Base-by-base conservation (phyloP, 2,329 filamentous ascomycete genomes). In the Pseudogymnoascus sp. region DNA sequence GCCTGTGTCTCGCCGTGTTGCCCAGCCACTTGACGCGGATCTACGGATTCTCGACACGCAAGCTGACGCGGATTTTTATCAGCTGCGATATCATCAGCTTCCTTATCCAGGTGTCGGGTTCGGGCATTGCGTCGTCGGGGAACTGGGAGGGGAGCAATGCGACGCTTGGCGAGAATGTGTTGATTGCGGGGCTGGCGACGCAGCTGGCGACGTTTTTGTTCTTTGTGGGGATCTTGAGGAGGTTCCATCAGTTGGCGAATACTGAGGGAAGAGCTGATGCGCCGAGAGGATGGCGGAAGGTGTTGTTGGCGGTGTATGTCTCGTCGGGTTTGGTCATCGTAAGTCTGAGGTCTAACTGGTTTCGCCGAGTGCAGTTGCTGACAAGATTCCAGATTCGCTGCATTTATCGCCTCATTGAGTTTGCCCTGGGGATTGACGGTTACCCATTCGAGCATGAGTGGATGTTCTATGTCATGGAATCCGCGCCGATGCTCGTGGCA, bases 401-500 rank as follows among this genome's bases (percentile, higher is more conserved):
- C n/a, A 75, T 83, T 28, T 84, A 81, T 65, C 78, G 81, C n/a
- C 77, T 81, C 3, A 75, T 81, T 60, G 81, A 84, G 67, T 83
- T 83, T 65, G 77, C 79, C 0, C 75, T 81, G 37, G 81, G 81
- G 0, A 79, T 79, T n/a, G 72, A 81, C 6, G 76, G 78, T 14
- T 84, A 84, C 67, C 72, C 79, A 0, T 81, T 82, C 68, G 75
- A 70, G 3, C 77, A 80, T 21, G 81, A 84, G 66, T 83, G 81
- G 78, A 78, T 79, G 28, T 80, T 84, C 64, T 84, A 80, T 75
- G 75, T 77, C 2, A 79, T 84, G 13, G 82, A 84, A 65, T 76
- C 78, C 0, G 65, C 81, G 6, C 80, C 81, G 0, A 81, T 82
- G 73, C 65, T 79, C 2, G 70, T 77, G 0, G 80, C 81, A 5